Evolutionary conservation across 23 red algal species (phyloP).

Genomic region (Gracilaria caudata): DNA sequence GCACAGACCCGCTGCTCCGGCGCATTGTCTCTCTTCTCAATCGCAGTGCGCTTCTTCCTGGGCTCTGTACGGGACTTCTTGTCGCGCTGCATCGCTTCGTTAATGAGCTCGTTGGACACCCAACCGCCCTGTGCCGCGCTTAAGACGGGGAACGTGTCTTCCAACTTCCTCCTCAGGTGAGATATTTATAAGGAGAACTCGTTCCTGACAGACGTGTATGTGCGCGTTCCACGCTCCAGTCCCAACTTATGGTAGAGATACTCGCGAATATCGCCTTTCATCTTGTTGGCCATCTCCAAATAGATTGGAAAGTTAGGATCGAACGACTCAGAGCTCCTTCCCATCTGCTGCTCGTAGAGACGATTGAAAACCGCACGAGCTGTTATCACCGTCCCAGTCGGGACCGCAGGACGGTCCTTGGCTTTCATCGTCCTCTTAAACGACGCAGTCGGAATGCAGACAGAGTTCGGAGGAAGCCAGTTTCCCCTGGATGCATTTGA

Average conservation of each 20-base stretch:
- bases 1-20: no score
- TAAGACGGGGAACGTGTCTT: background rate
- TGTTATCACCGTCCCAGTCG: background rate
- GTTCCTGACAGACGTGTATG: background rate
- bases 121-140: background rate
- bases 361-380: background rate
- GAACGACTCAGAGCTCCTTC: background rate
- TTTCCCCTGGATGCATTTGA: background rate
- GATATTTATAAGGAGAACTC: background rate
- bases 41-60: background rate
- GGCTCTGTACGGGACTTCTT: background rate
- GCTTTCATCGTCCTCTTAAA: background rate
- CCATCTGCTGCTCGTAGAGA: background rate
- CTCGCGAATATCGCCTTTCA: background rate
- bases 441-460: conserved; percentile 2
- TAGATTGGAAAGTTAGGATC: conserved; percentile 4
- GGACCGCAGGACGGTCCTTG: background rate
- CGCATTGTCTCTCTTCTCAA: no score
- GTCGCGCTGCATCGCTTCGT: background rate
- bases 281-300: background rate
- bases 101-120: background rate
- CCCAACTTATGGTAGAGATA: background rate
- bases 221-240: background rate
- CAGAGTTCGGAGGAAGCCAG: background rate
- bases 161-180: background rate